phyloP scores from a whole-genome alignment of 2,329 filamentous ascomycete species.

The Thielaviopsis punctulata region DNA sequence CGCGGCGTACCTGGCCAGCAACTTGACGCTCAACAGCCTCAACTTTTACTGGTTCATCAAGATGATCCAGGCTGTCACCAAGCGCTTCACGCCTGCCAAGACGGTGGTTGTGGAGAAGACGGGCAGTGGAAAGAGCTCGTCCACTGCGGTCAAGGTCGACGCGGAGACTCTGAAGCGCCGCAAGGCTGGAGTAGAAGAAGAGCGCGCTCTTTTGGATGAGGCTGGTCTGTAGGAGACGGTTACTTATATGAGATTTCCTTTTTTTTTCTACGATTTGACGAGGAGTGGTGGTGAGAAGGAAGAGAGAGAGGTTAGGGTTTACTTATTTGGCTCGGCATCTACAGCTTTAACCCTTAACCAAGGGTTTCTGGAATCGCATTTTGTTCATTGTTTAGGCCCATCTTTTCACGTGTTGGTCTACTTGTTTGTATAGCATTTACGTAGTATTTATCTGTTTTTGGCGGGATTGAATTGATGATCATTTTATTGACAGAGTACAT shows the following conservation, averaged over 20 bases:
- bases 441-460: not conserved
- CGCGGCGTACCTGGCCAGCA: constrained; percentile 48
- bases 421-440: not conserved
- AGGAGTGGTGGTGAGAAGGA: too few relatives aligned
- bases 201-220: constrained; percentile 5
- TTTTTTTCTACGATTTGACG: not conserved
- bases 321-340: not conserved
- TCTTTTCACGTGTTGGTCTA: not conserved
- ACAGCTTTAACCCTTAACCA: not conserved
- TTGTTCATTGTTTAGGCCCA: too few relatives aligned
- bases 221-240: constrained; percentile 1
- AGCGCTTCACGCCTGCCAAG: constrained; percentile 41
- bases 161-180: constrained; percentile 6
- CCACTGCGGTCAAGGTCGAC: constrained; percentile 7
- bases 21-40: constrained; percentile 54
- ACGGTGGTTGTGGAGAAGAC: not conserved
- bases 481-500: too few relatives aligned
- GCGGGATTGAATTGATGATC: too few relatives aligned
- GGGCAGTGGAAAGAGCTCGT: not conserved
- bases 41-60: constrained; percentile 79
- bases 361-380: not conserved
- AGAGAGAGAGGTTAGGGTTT: too few relatives aligned
- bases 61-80: constrained; percentile 67
- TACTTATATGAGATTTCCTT: not conserved
- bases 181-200: constrained; percentile 6